Evolutionary conservation across 257 asterid genomes (phyloP), one percentile per base, ranked within the genome.

Genomic region (Solanum gracilifrons): DNA sequence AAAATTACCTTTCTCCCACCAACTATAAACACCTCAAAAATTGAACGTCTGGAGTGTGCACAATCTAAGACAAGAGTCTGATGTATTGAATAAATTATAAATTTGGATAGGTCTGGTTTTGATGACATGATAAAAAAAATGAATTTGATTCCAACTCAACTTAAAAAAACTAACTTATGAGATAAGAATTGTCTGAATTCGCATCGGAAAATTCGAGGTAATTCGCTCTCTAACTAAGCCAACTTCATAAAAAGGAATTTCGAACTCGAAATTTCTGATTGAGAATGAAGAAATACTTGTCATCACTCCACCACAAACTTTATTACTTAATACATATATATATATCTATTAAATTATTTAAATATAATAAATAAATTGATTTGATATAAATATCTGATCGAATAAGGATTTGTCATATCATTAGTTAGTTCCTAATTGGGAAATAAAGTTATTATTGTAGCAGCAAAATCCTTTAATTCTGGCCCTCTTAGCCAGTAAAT

Each of bases 201-300:
- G 0, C 9, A 51, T 18, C 4, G 0, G 0, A 51, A 16, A 51
- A 18, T 51, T 2, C 0, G 1, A 51, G 4, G 4, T 51, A 51
- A 51, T 0, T 1, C 9, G 3, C 23, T 16, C 9, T 51, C 8
- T 48, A 48, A 48, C 60, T 15, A 48, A 13, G 9, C 0, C 0
- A 0, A 51, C 0, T 51, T 51, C 4, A 1, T 51, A 51, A 51
- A 0, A 51, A 18, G 9, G 3, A 4, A 0, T 16, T 0, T 51
- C 0, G 9, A 51, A 51, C 1, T 16, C 0, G 0, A 16, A 16
- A 51, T 51, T 51, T 16, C 1, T 6, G 0, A 5, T 51, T 16
- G 23, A 51, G 62, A 51, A 16, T 16, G 9, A 51, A 6, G 9
- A 0, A 6, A 51, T 16, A 51, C 9, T 2, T 48, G 15, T 13